Evolutionary conservation across 371 early-diverging fungal species (phyloP), one percentile per base, ranked within the genome.

Genomic region (Lichtheimia corymbifera): DNA sequence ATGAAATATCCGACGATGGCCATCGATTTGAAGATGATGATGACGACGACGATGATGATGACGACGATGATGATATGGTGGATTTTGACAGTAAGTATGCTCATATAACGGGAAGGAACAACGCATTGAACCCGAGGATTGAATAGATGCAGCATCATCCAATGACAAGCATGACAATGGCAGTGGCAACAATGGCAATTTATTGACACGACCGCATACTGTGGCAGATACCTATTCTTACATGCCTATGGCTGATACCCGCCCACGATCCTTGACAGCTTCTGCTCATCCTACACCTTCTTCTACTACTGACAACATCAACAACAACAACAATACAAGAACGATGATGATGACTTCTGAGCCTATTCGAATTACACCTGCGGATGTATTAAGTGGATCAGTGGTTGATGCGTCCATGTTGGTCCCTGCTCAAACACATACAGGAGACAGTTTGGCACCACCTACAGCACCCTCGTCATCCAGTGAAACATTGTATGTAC

Each of bases 61-160:
- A 72, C 25, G 74, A 66, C 12, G 79, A 73, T 27, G 82, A 83
- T 14, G 76, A 79, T 15, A 53, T 66, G 6, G 53, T 68, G 20
- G 69, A 71, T 42, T 68, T 69, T 47, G 60, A 47, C 41, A 65
- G 54, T 44, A 47, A 50, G 24, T 41, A 2, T n/a, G 0, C 28
- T 28, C 7, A 28, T 28, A 4, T 4, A 22, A 22, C 1, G 22
- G 2, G 22, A 22, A 22, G 22, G 7, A 5, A 28, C 28, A 28
- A 28, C 2, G 28, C 4, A 28, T 5, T 28, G 28, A 28, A 28
- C 28, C 4, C 4, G 28, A 28, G 4, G 4, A 28, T 5, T 7
- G 7, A 28, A 1, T 35, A 35, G 35, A 35, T 35, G 11, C 35
- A 35, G 11, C 35, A 35, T 35, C 35, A 35, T 35, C 35, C 35